A percentile compares a stretch with the other conserved stretches of the same genome.
Conservation (phyloP, 2,329 filamentous ascomycete species). For the Chrysosporium keratinophilum region DNA sequence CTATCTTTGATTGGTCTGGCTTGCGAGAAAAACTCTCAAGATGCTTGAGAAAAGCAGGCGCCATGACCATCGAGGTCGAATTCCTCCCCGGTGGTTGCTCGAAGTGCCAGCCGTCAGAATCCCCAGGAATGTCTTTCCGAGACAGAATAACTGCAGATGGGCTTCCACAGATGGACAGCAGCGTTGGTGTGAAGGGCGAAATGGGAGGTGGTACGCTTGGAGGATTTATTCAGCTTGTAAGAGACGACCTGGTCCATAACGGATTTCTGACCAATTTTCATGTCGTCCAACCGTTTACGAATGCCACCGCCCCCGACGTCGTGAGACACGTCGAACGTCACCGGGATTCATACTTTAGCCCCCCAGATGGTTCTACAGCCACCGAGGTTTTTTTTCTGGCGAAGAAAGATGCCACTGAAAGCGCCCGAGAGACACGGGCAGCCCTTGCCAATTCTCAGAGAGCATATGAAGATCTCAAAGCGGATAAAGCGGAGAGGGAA, state of each 20-base stretch:
- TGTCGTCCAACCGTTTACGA: background rate
- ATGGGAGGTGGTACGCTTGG: constrained; percentile 12
- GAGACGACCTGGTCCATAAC: constrained; percentile 1
- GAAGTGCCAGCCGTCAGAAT: background rate
- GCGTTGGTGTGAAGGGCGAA: constrained; percentile 11
- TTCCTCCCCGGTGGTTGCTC: constrained; percentile 12
- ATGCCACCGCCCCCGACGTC: background rate
- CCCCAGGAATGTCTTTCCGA: background rate
- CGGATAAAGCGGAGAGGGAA: background rate
- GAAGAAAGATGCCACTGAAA: constrained; percentile 1
- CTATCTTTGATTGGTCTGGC: constrained; percentile 6
- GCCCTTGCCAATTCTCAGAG: background rate
- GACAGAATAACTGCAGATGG: background rate
- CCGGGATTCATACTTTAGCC: background rate
- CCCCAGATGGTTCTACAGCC: background rate
- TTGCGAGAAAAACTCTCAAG: background rate
- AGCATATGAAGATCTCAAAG: background rate
- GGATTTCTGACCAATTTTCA: constrained; percentile 16
- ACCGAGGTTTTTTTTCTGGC: constrained; percentile 1
- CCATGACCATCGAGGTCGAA: constrained; percentile 10
- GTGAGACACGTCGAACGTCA: background rate
- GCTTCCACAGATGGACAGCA: constrained; percentile 8
- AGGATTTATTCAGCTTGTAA: constrained; percentile 14
- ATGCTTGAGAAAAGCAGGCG: background rate
- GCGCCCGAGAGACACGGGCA: background rate